These are phyloP conservation scores for Cryptococcus sp. DNA, from an alignment of 1,284 basidiomycete species.

Conservation along the genomic window DNA sequence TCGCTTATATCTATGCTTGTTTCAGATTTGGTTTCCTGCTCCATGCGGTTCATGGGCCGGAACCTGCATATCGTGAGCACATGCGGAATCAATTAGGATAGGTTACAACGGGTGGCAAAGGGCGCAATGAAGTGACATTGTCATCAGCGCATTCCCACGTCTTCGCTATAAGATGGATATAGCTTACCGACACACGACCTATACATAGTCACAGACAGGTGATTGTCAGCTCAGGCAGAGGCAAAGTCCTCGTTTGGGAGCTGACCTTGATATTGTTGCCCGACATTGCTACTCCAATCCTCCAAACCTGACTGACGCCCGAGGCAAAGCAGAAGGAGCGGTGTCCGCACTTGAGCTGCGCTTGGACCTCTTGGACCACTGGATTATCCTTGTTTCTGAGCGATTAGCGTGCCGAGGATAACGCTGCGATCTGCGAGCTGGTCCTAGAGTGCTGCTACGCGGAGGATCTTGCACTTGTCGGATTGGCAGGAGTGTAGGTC, in stretches of 20 bases:
- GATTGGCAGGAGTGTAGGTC: too few species aligned
- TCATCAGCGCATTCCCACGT: background rate
- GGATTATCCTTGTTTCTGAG: background rate
- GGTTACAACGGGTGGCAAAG: background rate
- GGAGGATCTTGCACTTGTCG: too few species aligned
- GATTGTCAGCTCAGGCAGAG: slow-evolving; percentile 6
- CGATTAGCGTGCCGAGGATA: too few species aligned
- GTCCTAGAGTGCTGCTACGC: background rate
- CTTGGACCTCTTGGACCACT: too few species aligned
- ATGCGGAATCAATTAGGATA: background rate
- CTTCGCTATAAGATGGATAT: background rate
- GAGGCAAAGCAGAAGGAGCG: too few species aligned
- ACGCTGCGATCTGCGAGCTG: background rate
- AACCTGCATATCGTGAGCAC: slow-evolving; percentile 62
- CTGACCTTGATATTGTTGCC: slow-evolving; percentile 56
- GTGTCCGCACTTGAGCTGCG: too few species aligned
- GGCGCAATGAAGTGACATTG: background rate
- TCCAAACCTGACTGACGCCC: too few species aligned
- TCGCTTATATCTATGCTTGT: slow-evolving; percentile 82
- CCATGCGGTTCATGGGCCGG: slow-evolving; percentile 91
- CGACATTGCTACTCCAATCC: slow-evolving; percentile 28
- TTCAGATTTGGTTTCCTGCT: slow-evolving; percentile 85
- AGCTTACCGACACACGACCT: slow-evolving; percentile 88
- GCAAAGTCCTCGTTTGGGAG: background rate
- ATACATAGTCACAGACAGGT: slow-evolving; percentile 2